Percentiles rank a stretch among this genome's conserved stretches.
Conservation (phyloP, 2,329 filamentous ascomycete species). For the Microdochium bolleyi region DNA sequence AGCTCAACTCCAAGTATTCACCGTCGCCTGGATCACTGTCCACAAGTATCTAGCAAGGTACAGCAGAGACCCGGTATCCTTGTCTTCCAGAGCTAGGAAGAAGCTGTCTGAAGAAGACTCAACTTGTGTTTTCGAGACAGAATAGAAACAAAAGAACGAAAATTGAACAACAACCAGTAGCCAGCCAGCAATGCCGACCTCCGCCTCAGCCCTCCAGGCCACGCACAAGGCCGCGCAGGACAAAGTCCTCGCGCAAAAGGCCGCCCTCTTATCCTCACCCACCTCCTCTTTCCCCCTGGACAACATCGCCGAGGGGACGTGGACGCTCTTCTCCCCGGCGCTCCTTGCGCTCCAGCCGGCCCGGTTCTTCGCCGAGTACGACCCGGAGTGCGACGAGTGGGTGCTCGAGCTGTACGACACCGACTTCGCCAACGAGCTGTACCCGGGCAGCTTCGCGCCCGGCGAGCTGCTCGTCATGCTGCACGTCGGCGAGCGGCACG, state of each 20-base stretch:
- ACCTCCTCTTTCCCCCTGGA: neutral
- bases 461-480: neutral
- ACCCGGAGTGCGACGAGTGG: neutral
- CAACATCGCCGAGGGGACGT: neutral
- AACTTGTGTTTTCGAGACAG: too few relatives aligned
- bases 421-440: neutral
- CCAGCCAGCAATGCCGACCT: neutral
- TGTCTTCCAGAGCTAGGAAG: too few relatives aligned
- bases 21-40: too few relatives aligned
- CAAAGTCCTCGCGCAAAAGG: neutral
- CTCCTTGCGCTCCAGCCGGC: neutral
- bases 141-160: too few relatives aligned
- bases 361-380: neutral
- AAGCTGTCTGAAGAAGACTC: too few relatives aligned
- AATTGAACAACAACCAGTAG: neutral
- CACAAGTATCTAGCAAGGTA: too few relatives aligned
- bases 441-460: neutral
- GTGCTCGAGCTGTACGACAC: neutral
- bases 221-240: neutral
- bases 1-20: too few relatives aligned
- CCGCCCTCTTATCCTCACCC: neutral
- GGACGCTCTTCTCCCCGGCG: neutral
- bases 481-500: neutral
- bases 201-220: neutral
- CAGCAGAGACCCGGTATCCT: too few relatives aligned